Conservation (phyloP, 371 early-diverging fungal species). For the Saksenaea vasiformis region DNA sequence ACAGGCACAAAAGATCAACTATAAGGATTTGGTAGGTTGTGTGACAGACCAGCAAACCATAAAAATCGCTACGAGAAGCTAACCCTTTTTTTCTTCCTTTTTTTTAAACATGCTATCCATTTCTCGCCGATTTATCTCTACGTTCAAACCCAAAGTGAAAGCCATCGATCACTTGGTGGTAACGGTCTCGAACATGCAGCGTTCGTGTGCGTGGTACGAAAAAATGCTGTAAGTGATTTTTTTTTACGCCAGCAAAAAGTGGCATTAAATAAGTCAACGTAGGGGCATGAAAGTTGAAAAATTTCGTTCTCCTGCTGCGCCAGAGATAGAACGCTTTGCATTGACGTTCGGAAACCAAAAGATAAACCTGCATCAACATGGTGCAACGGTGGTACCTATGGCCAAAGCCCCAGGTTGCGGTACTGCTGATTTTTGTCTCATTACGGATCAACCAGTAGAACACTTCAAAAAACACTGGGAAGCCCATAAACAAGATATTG, state of each 20-base stretch:
- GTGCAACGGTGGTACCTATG: slow-evolving; percentile 13
- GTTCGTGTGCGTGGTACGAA: slow-evolving; percentile 20
- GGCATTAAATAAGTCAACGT: neutral
- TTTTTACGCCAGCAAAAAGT: neutral
- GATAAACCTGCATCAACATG: slow-evolving; percentile 19
- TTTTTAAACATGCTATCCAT: neutral
- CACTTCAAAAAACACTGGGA: slow-evolving; percentile 17
- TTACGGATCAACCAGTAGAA: slow-evolving; percentile 15
- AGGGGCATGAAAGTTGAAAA: slow-evolving; percentile 14
- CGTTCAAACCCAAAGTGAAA: slow-evolving; percentile 6
- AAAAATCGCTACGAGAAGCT: neutral
- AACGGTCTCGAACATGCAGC: slow-evolving; percentile 10
- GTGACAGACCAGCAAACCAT: neutral
- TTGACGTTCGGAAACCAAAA: slow-evolving; percentile 20
- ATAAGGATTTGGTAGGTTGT: no score
- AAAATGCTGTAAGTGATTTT: slow-evolving; percentile 17
- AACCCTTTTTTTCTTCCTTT: slow-evolving; percentile 5
- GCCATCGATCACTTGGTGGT: slow-evolving; percentile 21
- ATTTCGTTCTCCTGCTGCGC: slow-evolving; percentile 12
- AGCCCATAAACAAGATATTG: slow-evolving; percentile 3
- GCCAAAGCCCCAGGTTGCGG: slow-evolving; percentile 14
- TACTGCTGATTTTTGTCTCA: slow-evolving; percentile 19
- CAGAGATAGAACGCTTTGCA: slow-evolving; percentile 9
- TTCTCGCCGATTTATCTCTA: slow-evolving; percentile 6
- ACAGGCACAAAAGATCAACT: no score